phyloP scores from a whole-genome alignment of 768 basidiomycete species.

The Podaxis mareebaensis region DNA sequence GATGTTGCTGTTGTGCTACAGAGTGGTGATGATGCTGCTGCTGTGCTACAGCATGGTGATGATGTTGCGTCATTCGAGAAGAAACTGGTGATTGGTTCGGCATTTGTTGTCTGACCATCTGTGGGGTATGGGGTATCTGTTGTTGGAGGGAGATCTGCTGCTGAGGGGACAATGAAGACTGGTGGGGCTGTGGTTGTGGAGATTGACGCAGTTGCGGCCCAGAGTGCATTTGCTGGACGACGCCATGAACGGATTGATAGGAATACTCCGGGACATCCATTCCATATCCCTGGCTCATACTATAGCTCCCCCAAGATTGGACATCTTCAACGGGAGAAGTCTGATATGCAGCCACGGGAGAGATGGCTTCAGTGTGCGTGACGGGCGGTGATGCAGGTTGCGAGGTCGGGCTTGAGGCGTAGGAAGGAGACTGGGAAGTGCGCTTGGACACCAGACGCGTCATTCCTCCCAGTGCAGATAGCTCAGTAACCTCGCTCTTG shows the following conservation, averaged over 20 bases:
- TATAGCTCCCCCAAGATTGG: conserved; percentile 32
- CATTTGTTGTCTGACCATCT: conserved; percentile 2
- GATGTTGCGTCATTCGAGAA: conserved; percentile 9
- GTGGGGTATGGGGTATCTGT: conserved; percentile 23
- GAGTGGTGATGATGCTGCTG: conserved; percentile 6
- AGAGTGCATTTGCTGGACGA: conserved; percentile 7
- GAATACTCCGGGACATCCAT: conserved; percentile 21
- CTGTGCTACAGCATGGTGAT: background rate
- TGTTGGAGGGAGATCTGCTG: conserved; percentile 21
- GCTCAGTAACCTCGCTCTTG: conserved; percentile 62
- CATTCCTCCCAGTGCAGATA: conserved; percentile 62
- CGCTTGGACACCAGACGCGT: conserved; percentile 61
- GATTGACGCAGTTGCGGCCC: conserved; percentile 17
- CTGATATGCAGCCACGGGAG: conserved; percentile 16
- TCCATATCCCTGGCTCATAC: conserved; percentile 17
- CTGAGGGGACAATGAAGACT: conserved; percentile 9
- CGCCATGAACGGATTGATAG: conserved; percentile 14
- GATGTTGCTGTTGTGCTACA: conserved; percentile 21
- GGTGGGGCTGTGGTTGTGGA: conserved; percentile 12
- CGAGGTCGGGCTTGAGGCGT: conserved; percentile 43
- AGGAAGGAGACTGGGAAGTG: conserved; percentile 46
- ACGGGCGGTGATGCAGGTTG: conserved; percentile 48
- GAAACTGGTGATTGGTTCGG: background rate
- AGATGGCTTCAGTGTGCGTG: conserved; percentile 17
- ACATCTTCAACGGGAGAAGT: conserved; percentile 11